Evolutionary conservation across 169 alveolate species (phyloP).

Genomic region (Plasmodium falciparum): DNA sequence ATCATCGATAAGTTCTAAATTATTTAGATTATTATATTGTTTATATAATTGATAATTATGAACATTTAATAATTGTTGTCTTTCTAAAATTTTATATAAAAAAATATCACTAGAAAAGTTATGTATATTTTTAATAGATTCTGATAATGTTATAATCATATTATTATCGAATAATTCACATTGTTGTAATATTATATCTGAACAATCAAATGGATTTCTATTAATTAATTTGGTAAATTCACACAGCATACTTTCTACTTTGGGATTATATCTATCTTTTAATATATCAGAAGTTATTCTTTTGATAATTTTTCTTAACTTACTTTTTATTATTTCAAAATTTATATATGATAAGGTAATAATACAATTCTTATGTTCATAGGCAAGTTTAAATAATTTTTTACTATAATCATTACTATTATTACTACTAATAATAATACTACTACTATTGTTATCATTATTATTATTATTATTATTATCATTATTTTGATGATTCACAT

Average conservation of each 20-base stretch:
- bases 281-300: slow-evolving; percentile 55
- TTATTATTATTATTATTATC: neutral
- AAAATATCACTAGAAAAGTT: slow-evolving; percentile 53
- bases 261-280: slow-evolving; percentile 39
- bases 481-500: no score
- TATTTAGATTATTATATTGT: slow-evolving; percentile 32
- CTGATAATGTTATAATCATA: slow-evolving; percentile 69
- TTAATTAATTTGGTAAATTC: slow-evolving; percentile 24
- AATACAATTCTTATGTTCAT: neutral
- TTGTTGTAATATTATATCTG: slow-evolving; percentile 46
- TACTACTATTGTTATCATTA: neutral
- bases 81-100: slow-evolving; percentile 51
- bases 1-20: slow-evolving; percentile 38
- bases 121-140: slow-evolving; percentile 50
- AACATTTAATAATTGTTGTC: slow-evolving; percentile 61
- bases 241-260: slow-evolving; percentile 24
- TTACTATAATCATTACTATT: neutral
- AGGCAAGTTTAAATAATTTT: no score
- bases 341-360: slow-evolving; percentile 8
- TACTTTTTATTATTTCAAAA: slow-evolving; percentile 23
- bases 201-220: slow-evolving; percentile 41
- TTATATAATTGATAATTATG: slow-evolving; percentile 39
- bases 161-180: slow-evolving; percentile 60
- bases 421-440: neutral
- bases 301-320: slow-evolving; percentile 53